Base-by-base conservation (phyloP, 495 filamentous ascomycete genomes). In the Cercophora samala region DNA sequence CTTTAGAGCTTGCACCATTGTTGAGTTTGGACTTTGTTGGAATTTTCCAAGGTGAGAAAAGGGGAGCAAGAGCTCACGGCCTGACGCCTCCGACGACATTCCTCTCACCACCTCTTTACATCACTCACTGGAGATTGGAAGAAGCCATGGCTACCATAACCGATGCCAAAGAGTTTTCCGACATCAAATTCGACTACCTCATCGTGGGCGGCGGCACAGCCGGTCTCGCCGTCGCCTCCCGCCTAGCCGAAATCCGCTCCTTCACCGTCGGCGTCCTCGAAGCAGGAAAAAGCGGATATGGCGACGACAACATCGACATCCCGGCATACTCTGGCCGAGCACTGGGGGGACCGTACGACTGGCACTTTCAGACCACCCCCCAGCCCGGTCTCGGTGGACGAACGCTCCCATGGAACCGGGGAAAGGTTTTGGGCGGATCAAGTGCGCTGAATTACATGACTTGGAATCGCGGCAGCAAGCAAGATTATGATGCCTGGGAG, bases 121-220 rank as follows among this genome's bases (percentile, higher is more conserved):
- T n/a, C n/a, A n/a, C 1, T 21, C n/a, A 54, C 5, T 56, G n/a
- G n/a, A n/a, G n/a, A n/a, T n/a, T 1, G 11, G 58, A 26, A 9
- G 15, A 22, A 23, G n/a, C n/a, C n/a, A 23, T 60, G 24, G 21
- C 58, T 17, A 60, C 23, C 8, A 15, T 18, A 17, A 62, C 29
- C 0, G 26, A 62, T 21, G 66, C 56, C 0, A 61, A 69, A 5
- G 64, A 58, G 2, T 73, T 85, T 67, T 85, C 85, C 64, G 77
- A 80, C 24, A 81, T 84, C 78, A 78, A 78, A 78, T 93, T 88
- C 78, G 91, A 96, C 80, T 94, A 90, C 78, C 76, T 96, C 15
- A 70, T 87, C 18, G 72, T 86, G 11, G 85, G 85, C 25, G 84
- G 84, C 54, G 85, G 84, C 8, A 86, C 85, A 1, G 77, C 81